Base-by-base conservation (phyloP, 1,139 yeast species). In the Saccharomycopsis crataegensis region DNA sequence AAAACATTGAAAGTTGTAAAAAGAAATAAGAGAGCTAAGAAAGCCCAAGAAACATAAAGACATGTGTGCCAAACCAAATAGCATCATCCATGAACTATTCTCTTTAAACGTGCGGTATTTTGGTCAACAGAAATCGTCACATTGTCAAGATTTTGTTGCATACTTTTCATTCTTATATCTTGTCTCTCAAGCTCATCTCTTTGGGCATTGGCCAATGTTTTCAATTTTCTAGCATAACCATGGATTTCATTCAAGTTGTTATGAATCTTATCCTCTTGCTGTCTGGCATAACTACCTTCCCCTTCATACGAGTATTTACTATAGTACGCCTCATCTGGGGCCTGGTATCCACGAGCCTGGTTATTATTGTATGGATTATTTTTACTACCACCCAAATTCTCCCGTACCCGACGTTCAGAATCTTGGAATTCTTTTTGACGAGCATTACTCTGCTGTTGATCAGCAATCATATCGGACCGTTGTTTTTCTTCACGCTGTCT, bases 401-500 rank as follows among this genome's bases (percentile, higher is more conserved):
- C 59, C 48, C 73, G 74, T 42, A 79, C 75, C 44, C 85, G 74
- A 55, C 73, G 74, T 45, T 79, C 77, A 8, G 82, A 73, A 47
- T 71, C 71, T 44, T 71, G 70, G 40, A 78, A 70, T 32, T 65
- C 69, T 44, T 69, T 66, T 48, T 78, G 71, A 51, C 76, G 74
- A 46, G 68, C 67, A 58, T 79, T 80, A 56, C 63, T 65, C 59
- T 67, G 64, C 31, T 64, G 31, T 63, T 80, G 79, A 60, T 84
- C 91, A 62, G 78, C 79, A 38, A 79, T 75, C 61, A 86, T 79
- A 50, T 84, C 80, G n/a, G 76, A 70, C 62, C 85, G 81, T 59
- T 90, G 75, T 56, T 75, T 75, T 55, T 80, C 86, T 67, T 91
- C 98, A 62, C 82, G 82, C 61, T 84, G 88, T 61, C 84, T 82